phyloP scores from a whole-genome alignment of 2,329 filamentous ascomycete species.

The Teratosphaeria destructans region DNA sequence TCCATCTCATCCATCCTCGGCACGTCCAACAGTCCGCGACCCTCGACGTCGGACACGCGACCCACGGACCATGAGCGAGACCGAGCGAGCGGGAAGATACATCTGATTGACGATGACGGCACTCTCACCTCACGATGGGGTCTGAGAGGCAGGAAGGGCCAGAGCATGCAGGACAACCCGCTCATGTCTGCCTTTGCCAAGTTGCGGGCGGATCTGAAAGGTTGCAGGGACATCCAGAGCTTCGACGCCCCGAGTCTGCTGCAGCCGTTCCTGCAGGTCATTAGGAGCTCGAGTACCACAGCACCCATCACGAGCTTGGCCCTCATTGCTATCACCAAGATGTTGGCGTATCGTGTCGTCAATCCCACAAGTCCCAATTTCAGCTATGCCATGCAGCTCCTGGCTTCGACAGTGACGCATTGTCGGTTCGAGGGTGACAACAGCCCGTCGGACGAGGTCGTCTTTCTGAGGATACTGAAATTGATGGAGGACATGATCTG shows the following conservation, averaged over 20 bases:
- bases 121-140: conserved; percentile 80
- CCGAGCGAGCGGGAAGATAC: conserved; percentile 22
- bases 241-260: conserved; percentile 87
- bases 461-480: conserved; percentile 85
- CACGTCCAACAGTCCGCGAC: conserved; percentile 7
- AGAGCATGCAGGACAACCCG: conserved; percentile 95
- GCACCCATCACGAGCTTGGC: conserved; percentile 93
- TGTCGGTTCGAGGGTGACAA: conserved; percentile 97
- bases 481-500: conserved; percentile 99
- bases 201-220: conserved; percentile 75
- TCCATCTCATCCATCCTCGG: conserved; percentile 93
- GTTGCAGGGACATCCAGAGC: conserved; percentile 72
- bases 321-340: conserved; percentile 87
- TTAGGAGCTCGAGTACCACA: conserved; percentile 89
- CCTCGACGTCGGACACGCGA: conserved; percentile 8
- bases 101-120: conserved; percentile 22
- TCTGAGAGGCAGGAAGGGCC: conserved; percentile 84
- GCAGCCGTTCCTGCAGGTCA: conserved; percentile 91
- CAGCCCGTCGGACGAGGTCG: conserved; percentile 87
- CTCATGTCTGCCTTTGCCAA: conserved; percentile 91
- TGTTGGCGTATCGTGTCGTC: conserved; percentile 90
- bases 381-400: conserved; percentile 80
- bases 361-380: conserved; percentile 76
- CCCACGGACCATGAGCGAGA: conserved; percentile 24
- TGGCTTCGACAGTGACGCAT: conserved; percentile 91